Conservation (phyloP, 2,329 filamentous ascomycete genomes). For the Neofusicoccum ribis region DNA sequence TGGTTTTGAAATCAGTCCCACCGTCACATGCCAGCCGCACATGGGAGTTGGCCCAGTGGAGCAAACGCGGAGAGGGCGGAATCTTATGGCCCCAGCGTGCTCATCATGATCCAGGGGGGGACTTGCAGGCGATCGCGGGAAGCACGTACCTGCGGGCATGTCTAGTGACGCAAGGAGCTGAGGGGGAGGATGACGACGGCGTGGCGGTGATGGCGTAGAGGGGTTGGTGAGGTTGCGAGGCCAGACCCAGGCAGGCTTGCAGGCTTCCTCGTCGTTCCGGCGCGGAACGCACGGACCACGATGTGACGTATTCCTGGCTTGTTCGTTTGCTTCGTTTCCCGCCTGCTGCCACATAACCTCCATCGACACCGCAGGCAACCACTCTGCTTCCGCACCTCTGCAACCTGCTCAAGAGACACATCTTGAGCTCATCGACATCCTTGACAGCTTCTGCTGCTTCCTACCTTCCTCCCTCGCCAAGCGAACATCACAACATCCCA, state of each 20-base stretch:
- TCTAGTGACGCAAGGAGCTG: constrained; percentile 2
- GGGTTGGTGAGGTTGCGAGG: neutral
- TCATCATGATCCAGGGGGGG: neutral
- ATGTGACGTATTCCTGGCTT: constrained; percentile 16
- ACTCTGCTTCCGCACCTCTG: neutral
- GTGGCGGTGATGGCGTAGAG: constrained; percentile 7
- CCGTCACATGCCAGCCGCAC: neutral
- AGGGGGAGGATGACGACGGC: neutral
- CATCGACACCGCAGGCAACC: constrained; percentile 8
- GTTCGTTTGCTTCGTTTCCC: constrained; percentile 13
- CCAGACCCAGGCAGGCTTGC: neutral
- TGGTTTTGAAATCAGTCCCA: constrained; percentile 15
- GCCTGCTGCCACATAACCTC: constrained; percentile 11
- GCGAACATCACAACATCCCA: neutral
- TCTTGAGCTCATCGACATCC: neutral
- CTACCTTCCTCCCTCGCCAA: constrained; percentile 28
- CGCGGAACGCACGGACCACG: constrained; percentile 2
- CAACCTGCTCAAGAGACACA: neutral
- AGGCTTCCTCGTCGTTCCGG: constrained; percentile 3
- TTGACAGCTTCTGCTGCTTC: neutral
- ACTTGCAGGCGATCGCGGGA: neutral
- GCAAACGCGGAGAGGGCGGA: neutral
- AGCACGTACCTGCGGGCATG: neutral
- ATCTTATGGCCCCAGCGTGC: constrained; percentile 21
- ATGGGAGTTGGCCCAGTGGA: constrained; percentile 9